phyloP scores from a whole-genome alignment of 1,284 basidiomycete genomes.

The Ceratorhiza oryzae-sativae region DNA sequence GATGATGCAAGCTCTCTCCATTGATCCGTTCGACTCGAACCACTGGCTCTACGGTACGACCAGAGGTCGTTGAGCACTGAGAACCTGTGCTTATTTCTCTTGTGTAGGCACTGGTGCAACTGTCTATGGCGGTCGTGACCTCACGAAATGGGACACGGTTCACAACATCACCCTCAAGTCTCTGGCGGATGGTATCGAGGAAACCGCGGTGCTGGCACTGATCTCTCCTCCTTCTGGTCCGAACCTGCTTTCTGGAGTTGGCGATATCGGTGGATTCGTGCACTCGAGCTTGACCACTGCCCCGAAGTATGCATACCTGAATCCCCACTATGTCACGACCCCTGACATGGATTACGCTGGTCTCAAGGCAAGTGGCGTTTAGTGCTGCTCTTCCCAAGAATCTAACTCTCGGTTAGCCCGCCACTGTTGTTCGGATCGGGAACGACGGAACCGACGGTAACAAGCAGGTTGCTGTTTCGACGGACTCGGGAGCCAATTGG shows the following conservation, averaged over 20 bases:
- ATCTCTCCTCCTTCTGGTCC: constrained; percentile 62
- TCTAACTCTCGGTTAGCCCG: constrained; percentile 48
- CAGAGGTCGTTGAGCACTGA: neutral
- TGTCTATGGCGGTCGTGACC: constrained; percentile 62
- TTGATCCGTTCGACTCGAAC: constrained; percentile 62
- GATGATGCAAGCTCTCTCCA: constrained; percentile 58
- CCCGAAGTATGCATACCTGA: constrained; percentile 56
- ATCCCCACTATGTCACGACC: constrained; percentile 56
- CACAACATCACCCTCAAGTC: constrained; percentile 67
- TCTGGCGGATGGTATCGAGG: constrained; percentile 70
- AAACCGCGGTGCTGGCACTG: constrained; percentile 62
- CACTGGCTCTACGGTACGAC: constrained; percentile 71
- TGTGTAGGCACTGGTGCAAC: constrained; percentile 34
- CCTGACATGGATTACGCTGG: constrained; percentile 66
- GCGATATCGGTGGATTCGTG: constrained; percentile 64
- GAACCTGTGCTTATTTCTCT: neutral
- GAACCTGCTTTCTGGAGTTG: constrained; percentile 54
- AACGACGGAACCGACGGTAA: constrained; percentile 52
- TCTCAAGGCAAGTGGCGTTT: constrained; percentile 46
- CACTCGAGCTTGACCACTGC: constrained; percentile 59
- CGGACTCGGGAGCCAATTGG: constrained; percentile 63
- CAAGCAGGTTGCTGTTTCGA: constrained; percentile 65
- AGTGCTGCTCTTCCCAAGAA: neutral
- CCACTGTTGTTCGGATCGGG: constrained; percentile 61
- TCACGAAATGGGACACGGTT: constrained; percentile 62